These are phyloP conservation scores for Neurospora sp. DNA, from an alignment of 495 filamentous ascomycete species.

Conservation along the genomic window DNA sequence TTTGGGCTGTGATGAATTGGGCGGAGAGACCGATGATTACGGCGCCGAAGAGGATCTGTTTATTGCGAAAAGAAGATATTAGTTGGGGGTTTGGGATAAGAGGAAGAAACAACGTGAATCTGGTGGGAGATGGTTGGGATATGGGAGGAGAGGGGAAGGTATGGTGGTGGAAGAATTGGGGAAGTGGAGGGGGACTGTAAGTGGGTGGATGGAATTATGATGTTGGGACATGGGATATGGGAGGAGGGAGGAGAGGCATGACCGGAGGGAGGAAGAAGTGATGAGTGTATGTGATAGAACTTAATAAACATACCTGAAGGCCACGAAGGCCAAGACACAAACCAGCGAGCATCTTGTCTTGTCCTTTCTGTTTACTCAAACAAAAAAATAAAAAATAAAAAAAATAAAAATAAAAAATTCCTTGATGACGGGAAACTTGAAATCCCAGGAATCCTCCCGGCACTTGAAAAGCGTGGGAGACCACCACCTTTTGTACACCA, in stretches of 20 bases:
- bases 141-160: neutral
- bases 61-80: too few relatives aligned
- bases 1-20: conserved; percentile 34
- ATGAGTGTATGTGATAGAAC: too few relatives aligned
- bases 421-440: neutral
- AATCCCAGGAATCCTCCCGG: neutral
- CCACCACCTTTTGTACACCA: neutral
- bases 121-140: too few relatives aligned
- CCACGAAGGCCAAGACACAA: neutral
- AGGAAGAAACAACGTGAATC: too few relatives aligned
- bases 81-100: too few relatives aligned
- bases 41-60: conserved; percentile 30
- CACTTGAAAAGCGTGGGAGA: neutral
- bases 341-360: neutral
- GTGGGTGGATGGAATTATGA: too few relatives aligned
- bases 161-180: too few relatives aligned
- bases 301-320: neutral
- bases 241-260: too few relatives aligned
- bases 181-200: too few relatives aligned
- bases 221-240: too few relatives aligned
- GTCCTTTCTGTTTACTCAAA: neutral
- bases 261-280: too few relatives aligned
- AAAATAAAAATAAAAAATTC: neutral
- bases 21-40: conserved; percentile 40
- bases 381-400: neutral